Percentiles rank a stretch among this genome's conserved stretches.
These are phyloP conservation scores for Danielia reshetovae DNA, from an alignment of 805 yeast genomes.

Conservation along the genomic window DNA sequence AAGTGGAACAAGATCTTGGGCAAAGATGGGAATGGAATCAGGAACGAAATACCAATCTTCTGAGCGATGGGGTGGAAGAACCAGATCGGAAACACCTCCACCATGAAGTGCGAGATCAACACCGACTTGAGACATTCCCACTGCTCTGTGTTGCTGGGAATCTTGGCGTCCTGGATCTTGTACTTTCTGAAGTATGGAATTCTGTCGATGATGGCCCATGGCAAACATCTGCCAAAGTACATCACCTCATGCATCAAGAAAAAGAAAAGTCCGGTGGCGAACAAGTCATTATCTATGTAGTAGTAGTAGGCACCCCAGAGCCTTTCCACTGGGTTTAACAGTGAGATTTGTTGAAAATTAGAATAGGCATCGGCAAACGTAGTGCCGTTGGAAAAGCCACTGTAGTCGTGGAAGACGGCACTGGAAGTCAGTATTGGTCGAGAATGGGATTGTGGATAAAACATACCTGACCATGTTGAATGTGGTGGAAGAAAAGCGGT, in stretches of 20 bases:
- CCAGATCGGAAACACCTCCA: constrained; percentile 96
- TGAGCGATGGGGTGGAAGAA: constrained; percentile 92
- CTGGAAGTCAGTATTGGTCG: constrained; percentile 16
- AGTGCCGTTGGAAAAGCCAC: constrained; percentile 29
- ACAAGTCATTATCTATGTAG: constrained; percentile 78
- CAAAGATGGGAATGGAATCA: constrained; percentile 80
- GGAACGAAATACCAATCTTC: constrained; percentile 67
- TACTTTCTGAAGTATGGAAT: constrained; percentile 81
- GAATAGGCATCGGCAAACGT: constrained; percentile 25
- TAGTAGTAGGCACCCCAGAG: constrained; percentile 89
- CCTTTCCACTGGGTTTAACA: constrained; percentile 49
- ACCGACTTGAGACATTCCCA: constrained; percentile 90
- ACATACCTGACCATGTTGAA: constrained; percentile 17
- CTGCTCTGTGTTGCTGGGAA: constrained; percentile 80
- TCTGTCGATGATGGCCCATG: constrained; percentile 86
- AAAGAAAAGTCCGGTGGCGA: constrained; percentile 88
- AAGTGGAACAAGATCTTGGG: constrained; percentile 62
- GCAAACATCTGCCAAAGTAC: constrained; percentile 89
- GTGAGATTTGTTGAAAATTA: constrained; percentile 26
- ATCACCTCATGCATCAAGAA: constrained; percentile 79
- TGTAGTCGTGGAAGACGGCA: constrained; percentile 33
- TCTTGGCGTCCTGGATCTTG: constrained; percentile 84
- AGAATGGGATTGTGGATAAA: neutral
- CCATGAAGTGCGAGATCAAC: constrained; percentile 79
- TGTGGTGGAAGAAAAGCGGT: neutral